These are phyloP conservation scores for Apodospora peruviana DNA, from an alignment of 495 filamentous ascomycete species.

Conservation along the genomic window DNA sequence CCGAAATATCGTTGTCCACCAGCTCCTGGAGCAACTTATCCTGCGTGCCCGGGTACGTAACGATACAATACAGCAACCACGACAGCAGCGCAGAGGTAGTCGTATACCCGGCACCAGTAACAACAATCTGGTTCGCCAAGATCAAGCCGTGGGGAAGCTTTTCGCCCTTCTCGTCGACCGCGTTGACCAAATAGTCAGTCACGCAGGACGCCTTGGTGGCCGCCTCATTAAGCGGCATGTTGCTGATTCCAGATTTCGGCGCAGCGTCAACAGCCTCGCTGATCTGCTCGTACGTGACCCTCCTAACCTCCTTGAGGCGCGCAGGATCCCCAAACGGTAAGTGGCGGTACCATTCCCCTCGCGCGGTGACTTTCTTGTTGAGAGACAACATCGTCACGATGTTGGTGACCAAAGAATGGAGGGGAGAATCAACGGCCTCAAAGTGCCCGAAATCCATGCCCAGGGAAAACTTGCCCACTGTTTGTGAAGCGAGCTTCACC, in stretches of 20 bases:
- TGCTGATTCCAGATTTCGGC: conserved; percentile 26
- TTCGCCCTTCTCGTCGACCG: conserved; percentile 47
- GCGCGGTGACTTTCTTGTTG: conserved; percentile 47
- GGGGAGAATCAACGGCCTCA: conserved; percentile 29
- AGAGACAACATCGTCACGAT: conserved; percentile 41
- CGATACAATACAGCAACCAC: conserved; percentile 2
- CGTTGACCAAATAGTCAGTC: conserved; percentile 42
- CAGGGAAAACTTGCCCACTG: conserved; percentile 47
- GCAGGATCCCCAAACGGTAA: conserved; percentile 49
- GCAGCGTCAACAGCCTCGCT: conserved; percentile 33
- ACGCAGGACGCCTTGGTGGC: conserved; percentile 35
- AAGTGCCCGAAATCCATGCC: conserved; percentile 52
- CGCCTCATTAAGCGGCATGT: conserved; percentile 46
- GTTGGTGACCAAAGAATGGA: conserved; percentile 34
- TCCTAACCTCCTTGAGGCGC: conserved; percentile 24
- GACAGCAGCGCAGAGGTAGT: not conserved
- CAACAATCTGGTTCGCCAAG: conserved; percentile 10
- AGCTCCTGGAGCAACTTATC: not conserved
- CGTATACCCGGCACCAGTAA: conserved; percentile 1
- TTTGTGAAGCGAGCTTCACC: conserved; percentile 51
- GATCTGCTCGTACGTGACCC: conserved; percentile 28
- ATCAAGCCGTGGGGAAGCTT: conserved; percentile 34
- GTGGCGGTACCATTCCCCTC: conserved; percentile 43
- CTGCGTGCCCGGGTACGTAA: conserved; percentile 1
- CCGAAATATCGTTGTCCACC: not conserved